Base-by-base conservation (phyloP, 805 yeast species). In the Saccharomycopsis sp. region DNA sequence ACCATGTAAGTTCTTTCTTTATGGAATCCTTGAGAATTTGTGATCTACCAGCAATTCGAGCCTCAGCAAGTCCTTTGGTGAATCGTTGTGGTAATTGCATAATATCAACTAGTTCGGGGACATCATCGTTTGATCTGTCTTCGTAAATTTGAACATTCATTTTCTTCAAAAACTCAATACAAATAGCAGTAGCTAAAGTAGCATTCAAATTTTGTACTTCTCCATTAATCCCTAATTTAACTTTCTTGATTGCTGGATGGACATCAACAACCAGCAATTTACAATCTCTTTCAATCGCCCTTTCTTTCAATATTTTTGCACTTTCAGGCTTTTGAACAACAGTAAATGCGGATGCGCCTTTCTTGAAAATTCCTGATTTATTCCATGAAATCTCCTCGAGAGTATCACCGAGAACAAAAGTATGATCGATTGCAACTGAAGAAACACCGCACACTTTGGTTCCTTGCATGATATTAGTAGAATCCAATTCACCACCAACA, bases 11-110 rank as follows among this genome's bases (percentile, higher is more conserved):
- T 2, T 63, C 59, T 2, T 59, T 66, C 20, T 67, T 65, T 13
- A 65, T 62, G 21, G 67, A 66, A 20, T 66, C 71, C 4, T 54
- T 49, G 24, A 86, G 62, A 1, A 77, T 70, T 64, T 94, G 97
- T 55, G 97, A 90, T 54, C 99, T 71, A 1, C 99, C 99, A n/a
- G 93, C 93, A 96, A 97, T 93, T 37, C 70, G 65, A 1, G 95
- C 84, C 2, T 63, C 47, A 41, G 70, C 76, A 31, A 90, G 67
- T 2, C 96, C 97, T 13, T 55, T 53, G 3, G 67, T 50, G 45
- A 81, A 75, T 51, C 66, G 62, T 11, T 63, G 66, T 0, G 85
- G 83, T 33, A 81, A 61, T 24, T 56, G 36, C 27, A 51, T 41
- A 32, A 58, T 35, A 6, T 48, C 52, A 11, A 54, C 56, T 4